A percentile compares a stretch with the other conserved stretches of the same genome.
Evolutionary conservation across 2,329 filamentous ascomycete species (phyloP).

Genomic region (Hypomyces rosellus): DNA sequence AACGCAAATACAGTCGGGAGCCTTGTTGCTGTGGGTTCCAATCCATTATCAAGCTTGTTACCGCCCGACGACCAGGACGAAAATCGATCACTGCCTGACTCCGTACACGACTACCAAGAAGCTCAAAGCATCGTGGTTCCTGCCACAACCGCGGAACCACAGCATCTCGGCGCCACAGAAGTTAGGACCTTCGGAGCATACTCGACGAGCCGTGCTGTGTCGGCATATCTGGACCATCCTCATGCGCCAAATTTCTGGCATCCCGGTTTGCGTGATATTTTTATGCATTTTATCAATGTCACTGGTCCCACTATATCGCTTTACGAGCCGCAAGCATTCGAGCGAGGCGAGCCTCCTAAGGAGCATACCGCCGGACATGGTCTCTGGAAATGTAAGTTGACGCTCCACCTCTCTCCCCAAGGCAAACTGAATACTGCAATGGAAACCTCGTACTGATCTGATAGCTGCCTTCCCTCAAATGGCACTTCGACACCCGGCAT

Average conservation of each 20-base stretch:
- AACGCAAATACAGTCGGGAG: not conserved
- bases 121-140: slow-evolving; percentile 28
- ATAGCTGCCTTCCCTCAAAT: slow-evolving; percentile 72
- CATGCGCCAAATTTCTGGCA: slow-evolving; percentile 71
- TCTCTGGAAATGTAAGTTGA: slow-evolving; percentile 55
- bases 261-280: slow-evolving; percentile 71
- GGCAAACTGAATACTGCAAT: not conserved
- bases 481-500: slow-evolving; percentile 75
- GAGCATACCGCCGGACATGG: slow-evolving; percentile 59
- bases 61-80: slow-evolving; percentile 39
- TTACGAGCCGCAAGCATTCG: slow-evolving; percentile 73
- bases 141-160: slow-evolving; percentile 28
- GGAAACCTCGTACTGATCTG: not conserved
- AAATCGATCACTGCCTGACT: slow-evolving; percentile 56
- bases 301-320: slow-evolving; percentile 82
- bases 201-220: slow-evolving; percentile 46
- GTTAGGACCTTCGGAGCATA: slow-evolving; percentile 45
- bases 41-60: not conserved
- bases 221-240: slow-evolving; percentile 60
- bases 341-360: slow-evolving; percentile 44
- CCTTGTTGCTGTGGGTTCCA: too few relatives aligned
- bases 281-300: slow-evolving; percentile 86
- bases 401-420: not conserved
- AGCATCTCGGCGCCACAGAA: slow-evolving; percentile 31
- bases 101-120: slow-evolving; percentile 49